Conservation (phyloP, 305 asterid genomes). For the Caryopteris hybrid region DNA sequence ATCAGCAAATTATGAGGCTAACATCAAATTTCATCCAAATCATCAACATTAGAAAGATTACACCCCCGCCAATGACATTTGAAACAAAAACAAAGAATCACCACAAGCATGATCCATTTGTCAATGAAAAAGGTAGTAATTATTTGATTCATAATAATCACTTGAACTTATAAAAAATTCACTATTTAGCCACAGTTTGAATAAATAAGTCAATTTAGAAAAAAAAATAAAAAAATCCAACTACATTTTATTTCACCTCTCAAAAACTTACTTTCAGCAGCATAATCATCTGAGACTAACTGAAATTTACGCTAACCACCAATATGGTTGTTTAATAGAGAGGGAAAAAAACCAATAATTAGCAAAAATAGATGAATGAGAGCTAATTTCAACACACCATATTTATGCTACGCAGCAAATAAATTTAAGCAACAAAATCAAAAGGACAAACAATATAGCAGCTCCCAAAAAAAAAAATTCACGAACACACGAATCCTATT, state of each 20-base stretch:
- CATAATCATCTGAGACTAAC: neutral
- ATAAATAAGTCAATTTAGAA: neutral
- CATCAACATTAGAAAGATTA: neutral
- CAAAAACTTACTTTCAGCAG: neutral
- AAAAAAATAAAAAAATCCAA: neutral
- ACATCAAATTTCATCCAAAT: neutral
- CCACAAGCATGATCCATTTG: neutral
- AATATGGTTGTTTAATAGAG: neutral
- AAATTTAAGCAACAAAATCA: neutral
- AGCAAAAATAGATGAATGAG: neutral
- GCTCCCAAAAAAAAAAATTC: neutral
- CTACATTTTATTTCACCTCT: neutral
- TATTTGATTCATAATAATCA: neutral
- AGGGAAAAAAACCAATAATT: neutral
- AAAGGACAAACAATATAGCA: neutral
- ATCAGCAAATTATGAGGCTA: slow-evolving; percentile 37
- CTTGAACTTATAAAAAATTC: neutral
- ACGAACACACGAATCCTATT: neutral
- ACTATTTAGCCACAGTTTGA: neutral
- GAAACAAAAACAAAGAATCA: neutral
- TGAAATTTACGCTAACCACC: too few relatives aligned
- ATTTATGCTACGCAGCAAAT: neutral
- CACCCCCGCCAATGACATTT: neutral
- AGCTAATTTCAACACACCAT: neutral
- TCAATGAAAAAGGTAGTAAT: neutral